Percentiles rank a stretch among this genome's conserved stretches.
Evolutionary conservation across 176 grass and related monocot species (phyloP).

Genomic region (Oryza glumipatula): DNA sequence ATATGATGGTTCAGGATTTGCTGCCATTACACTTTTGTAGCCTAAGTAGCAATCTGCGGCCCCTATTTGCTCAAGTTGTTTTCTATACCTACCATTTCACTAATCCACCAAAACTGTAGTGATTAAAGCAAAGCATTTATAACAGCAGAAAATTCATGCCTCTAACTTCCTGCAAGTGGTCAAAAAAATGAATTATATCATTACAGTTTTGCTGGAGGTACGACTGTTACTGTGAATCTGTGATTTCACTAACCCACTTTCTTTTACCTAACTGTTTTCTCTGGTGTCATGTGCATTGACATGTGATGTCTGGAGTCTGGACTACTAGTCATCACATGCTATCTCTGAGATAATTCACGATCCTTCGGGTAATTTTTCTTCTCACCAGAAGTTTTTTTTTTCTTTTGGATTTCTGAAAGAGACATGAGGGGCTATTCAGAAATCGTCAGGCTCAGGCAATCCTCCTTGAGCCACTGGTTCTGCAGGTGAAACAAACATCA

Average conservation of each 20-base stretch:
- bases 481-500: not conserved
- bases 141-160: not conserved
- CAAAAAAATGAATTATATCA: not conserved
- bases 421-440: not conserved
- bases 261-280: not conserved
- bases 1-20: constrained; percentile 22
- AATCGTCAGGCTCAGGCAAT: not conserved
- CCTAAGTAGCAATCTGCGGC: constrained; percentile 14
- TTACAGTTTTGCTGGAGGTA: not conserved
- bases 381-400: not conserved
- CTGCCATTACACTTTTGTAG: constrained; percentile 21
- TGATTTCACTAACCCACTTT: not conserved
- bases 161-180: not conserved
- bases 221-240: no score
- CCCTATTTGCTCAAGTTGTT: not conserved
- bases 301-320: not conserved
- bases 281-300: not conserved
- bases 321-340: not conserved
- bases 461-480: not conserved
- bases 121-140: not conserved
- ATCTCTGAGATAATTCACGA: not conserved
- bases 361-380: not conserved
- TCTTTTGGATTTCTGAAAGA: not conserved
- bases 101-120: not conserved
- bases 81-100: not conserved